A percentile compares a stretch with the other conserved stretches of the same genome.
Conservation (phyloP, 257 asterid species). For the Pogostemon cablin region DNA sequence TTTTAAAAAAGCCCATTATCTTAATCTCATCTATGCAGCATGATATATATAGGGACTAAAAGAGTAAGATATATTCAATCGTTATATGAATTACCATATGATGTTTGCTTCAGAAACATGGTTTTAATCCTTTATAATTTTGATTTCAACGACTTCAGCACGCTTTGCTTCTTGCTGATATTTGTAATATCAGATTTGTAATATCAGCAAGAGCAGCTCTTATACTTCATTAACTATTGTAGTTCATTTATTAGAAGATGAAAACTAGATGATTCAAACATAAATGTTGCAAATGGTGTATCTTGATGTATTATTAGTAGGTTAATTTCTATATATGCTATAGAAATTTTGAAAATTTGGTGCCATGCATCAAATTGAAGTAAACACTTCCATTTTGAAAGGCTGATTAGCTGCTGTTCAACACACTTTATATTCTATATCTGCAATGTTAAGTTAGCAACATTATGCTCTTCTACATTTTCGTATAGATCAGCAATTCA, state of each 20-base stretch:
- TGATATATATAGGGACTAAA: too few relatives aligned
- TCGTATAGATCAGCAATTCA: conserved; percentile 1
- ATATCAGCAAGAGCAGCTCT: neutral
- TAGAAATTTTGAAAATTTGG: neutral
- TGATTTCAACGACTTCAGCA: neutral
- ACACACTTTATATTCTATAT: neutral
- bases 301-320: neutral
- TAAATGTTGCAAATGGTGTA: neutral
- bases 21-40: too few relatives aligned
- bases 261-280: neutral
- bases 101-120: neutral
- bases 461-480: neutral
- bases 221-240: neutral
- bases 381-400: neutral
- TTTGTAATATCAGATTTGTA: too few relatives aligned
- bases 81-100: neutral
- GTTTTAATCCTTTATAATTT: neutral
- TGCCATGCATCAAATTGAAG: neutral
- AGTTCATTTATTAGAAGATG: neutral
- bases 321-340: neutral
- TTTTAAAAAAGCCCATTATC: too few relatives aligned
- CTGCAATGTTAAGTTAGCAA: conserved; percentile 11
- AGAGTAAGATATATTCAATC: too few relatives aligned
- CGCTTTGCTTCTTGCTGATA: too few relatives aligned
- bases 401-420: neutral